Evolutionary conservation across 2,329 filamentous ascomycete species (phyloP), one percentile per base, ranked within the genome.

Genomic region (Penicillium sp.): DNA sequence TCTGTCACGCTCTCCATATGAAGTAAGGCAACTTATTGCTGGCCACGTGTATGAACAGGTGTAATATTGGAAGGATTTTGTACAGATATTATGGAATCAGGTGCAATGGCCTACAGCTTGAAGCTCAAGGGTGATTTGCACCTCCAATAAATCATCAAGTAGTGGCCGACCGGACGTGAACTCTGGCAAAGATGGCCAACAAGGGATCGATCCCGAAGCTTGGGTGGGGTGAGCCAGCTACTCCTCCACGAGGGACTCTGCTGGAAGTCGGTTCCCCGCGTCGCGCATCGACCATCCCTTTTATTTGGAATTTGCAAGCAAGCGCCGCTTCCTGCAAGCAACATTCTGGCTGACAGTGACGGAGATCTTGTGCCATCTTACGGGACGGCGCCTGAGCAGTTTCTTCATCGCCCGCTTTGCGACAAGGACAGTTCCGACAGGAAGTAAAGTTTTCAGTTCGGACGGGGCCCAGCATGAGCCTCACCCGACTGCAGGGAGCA

Each of bases 401-500:
- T 7, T 32, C 29, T 8, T 8, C 34, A 27, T 37, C 32, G 9
- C 12, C 11, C 12, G 33, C 25, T 28, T 9, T 12, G 24, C 25
- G 33, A 25, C 42, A 24, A 5, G 24, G 9, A 32, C 29, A 32
- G 29, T 7, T 32, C 29, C 8, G 4, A 32, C 7, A 32, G 29
- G 29, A 11, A 32, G 29, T 32, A 32, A 32, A 32, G 8, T 32
- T 32, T 32, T 32, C 29, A 8, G 29, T 32, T 32, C 29, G 8
- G 29, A 32, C 29, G 29, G 29, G 29, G 8, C 29, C 29, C 25
- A 55, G 26, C n/a, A 67, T 66, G 64, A 54, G 56, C 32, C 53
- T 51, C 37, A 51, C 46, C 46, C 54, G 58, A 33, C 51, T 61
- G 42, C 56, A 59, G 27, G 61, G 62, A 35, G 43, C 60, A 55